Evolutionary conservation across 2,329 filamentous ascomycete genomes (phyloP).

Genomic region (Colletotrichum chlorophyti): DNA sequence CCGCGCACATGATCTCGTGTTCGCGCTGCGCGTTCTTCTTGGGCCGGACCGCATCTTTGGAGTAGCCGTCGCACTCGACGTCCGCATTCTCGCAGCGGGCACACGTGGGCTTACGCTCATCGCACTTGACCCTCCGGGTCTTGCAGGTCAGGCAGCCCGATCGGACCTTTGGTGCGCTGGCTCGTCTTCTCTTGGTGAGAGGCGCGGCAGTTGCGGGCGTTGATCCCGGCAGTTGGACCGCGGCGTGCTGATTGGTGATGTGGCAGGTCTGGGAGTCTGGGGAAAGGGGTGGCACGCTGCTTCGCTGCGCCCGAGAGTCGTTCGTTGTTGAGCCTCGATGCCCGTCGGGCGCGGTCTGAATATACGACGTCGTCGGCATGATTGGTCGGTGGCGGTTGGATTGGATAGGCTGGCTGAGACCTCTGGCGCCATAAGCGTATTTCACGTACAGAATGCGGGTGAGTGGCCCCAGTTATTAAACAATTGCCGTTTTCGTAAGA

Average conservation of each 20-base stretch:
- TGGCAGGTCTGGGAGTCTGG: background rate
- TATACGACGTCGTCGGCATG: background rate
- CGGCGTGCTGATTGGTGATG: background rate
- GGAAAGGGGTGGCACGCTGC: background rate
- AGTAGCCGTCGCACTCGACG: slow-evolving; percentile 29
- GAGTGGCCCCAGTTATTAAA: too few relatives aligned
- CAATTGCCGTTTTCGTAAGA: too few relatives aligned
- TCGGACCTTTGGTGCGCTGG: slow-evolving; percentile 26
- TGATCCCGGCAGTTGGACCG: too few relatives aligned
- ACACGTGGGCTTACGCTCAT: slow-evolving; percentile 36
- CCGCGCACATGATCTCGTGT: background rate
- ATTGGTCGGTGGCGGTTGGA: background rate
- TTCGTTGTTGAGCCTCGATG: background rate
- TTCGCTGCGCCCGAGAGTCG: background rate
- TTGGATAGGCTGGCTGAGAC: too few relatives aligned
- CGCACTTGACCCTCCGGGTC: slow-evolving; percentile 39
- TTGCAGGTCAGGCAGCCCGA: slow-evolving; percentile 33
- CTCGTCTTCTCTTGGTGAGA: slow-evolving; percentile 8
- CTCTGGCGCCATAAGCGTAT: too few relatives aligned
- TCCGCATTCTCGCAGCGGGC: slow-evolving; percentile 26
- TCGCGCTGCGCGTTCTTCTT: background rate
- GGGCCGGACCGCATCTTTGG: background rate
- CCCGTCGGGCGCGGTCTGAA: background rate
- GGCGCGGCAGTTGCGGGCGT: too few relatives aligned
- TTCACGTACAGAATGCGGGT: too few relatives aligned